Evolutionary conservation across 192 early-diverging fungal genomes (phyloP).

Genomic region (Phycomyces nitens): DNA sequence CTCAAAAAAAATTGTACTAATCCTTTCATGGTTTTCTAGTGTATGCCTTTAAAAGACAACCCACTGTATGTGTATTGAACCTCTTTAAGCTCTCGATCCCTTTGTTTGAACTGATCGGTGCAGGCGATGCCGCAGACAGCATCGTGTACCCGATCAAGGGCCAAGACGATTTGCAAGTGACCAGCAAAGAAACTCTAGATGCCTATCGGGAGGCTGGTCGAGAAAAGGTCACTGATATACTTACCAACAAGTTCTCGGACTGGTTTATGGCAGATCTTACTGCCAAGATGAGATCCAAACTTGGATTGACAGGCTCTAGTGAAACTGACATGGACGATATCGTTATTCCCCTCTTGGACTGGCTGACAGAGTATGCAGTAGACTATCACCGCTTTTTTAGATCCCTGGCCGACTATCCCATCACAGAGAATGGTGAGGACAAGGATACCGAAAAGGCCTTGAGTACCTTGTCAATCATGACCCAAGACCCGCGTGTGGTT

Average conservation of each 20-base stretch:
- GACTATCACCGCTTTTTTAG: constrained; percentile 82
- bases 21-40: not conserved
- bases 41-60: constrained; percentile 68
- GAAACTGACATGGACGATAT: constrained; percentile 39
- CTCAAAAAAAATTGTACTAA: not conserved
- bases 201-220: constrained; percentile 34
- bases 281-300: constrained; percentile 59
- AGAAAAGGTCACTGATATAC: constrained; percentile 47
- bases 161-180: constrained; percentile 20
- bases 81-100: constrained; percentile 65
- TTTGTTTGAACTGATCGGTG: constrained; percentile 61
- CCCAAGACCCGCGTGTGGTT: constrained; percentile 28
- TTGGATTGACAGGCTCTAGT: constrained; percentile 38
- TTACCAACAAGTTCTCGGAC: constrained; percentile 47
- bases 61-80: constrained; percentile 80
- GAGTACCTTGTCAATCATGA: constrained; percentile 22
- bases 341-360: constrained; percentile 64
- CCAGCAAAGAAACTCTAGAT: constrained; percentile 17
- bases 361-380: constrained; percentile 56
- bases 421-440: constrained; percentile 21
- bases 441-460: constrained; percentile 17
- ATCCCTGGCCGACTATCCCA: constrained; percentile 52
- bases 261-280: constrained; percentile 49
- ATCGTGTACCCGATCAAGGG: constrained; percentile 37
- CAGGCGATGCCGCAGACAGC: constrained; percentile 45